phyloP scores from a whole-genome alignment of 176 grass and related monocot genomes.

The Oryza nivara region DNA sequence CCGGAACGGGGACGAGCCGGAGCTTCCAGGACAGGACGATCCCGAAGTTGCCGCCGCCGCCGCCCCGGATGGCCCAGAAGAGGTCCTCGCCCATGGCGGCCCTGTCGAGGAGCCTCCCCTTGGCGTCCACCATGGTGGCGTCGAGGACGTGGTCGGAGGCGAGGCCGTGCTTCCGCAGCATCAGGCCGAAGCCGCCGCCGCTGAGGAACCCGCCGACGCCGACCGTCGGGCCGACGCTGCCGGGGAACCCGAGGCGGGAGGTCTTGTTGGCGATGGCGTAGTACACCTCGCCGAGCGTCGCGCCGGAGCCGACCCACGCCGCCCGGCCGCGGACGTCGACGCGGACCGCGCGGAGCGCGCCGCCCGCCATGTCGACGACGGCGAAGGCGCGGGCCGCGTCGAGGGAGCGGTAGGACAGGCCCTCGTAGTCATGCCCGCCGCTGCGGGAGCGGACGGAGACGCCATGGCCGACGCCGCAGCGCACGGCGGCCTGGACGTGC shows the following conservation, averaged over 20 bases:
- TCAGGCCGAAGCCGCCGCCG: constrained; percentile 51
- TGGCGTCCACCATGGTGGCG: constrained; percentile 51
- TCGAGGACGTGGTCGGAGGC: constrained; percentile 52
- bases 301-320: constrained; percentile 70
- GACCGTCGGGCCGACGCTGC: constrained; percentile 55
- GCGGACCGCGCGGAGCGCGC: constrained; percentile 31
- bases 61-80: constrained; percentile 68
- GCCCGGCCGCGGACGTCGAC: constrained; percentile 26
- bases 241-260: constrained; percentile 45
- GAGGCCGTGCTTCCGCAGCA: constrained; percentile 54
- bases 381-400: constrained; percentile 29
- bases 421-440: constrained; percentile 82
- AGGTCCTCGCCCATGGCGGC: constrained; percentile 54
- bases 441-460: constrained; percentile 54
- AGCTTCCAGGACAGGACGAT: constrained; percentile 58
- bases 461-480: constrained; percentile 46
- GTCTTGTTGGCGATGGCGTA: constrained; percentile 52
- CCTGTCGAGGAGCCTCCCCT: constrained; percentile 50
- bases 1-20: constrained; percentile 42
- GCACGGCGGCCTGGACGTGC: constrained; percentile 59
- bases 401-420: constrained; percentile 61
- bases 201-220: constrained; percentile 53
- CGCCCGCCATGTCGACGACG: constrained; percentile 45
- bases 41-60: constrained; percentile 65
- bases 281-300: constrained; percentile 70